These are phyloP conservation scores for Chlamydomonas urium DNA, from an alignment of 139 green algal genomes.

Conservation along the genomic window DNA sequence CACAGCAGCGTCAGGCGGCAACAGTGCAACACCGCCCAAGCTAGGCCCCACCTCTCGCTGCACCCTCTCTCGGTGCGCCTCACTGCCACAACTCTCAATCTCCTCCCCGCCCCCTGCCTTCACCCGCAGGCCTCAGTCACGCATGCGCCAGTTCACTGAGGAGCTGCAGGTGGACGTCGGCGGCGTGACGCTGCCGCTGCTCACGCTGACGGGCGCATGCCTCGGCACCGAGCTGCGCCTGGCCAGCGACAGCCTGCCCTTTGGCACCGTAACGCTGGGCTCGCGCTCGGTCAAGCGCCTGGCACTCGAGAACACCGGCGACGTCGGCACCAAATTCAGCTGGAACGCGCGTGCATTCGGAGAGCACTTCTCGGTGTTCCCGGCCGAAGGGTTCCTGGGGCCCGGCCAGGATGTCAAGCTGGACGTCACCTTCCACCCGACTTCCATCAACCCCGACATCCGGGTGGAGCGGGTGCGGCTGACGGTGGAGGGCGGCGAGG, in stretches of 20 bases:
- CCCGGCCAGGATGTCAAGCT: conserved; percentile 64
- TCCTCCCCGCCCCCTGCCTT: too few relatives aligned
- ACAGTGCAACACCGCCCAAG: too few relatives aligned
- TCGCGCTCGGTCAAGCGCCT: conserved; percentile 50
- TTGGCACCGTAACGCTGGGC: conserved; percentile 67
- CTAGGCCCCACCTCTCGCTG: too few relatives aligned
- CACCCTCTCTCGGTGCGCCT: too few relatives aligned
- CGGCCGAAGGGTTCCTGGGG: conserved; percentile 59
- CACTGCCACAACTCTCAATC: too few relatives aligned
- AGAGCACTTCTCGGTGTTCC: conserved; percentile 63
- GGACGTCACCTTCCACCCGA: conserved; percentile 77
- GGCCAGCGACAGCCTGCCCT: conserved; percentile 61
- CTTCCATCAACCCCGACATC: conserved; percentile 46
- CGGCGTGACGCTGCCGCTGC: conserved; percentile 43
- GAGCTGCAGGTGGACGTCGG: conserved; percentile 47
- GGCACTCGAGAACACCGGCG: conserved; percentile 72
- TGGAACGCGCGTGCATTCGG: conserved; percentile 45
- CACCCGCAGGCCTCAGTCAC: neutral
- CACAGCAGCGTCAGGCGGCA: too few relatives aligned
- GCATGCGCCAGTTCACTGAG: conserved; percentile 55
- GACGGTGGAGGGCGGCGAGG: conserved; percentile 28
- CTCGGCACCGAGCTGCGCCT: conserved; percentile 67
- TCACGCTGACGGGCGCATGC: conserved; percentile 60
- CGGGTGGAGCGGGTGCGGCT: conserved; percentile 50
- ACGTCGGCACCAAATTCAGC: conserved; percentile 62